Evolutionary conservation across 371 early-diverging fungal species (phyloP).

Genomic region (Blakeslea trispora): DNA sequence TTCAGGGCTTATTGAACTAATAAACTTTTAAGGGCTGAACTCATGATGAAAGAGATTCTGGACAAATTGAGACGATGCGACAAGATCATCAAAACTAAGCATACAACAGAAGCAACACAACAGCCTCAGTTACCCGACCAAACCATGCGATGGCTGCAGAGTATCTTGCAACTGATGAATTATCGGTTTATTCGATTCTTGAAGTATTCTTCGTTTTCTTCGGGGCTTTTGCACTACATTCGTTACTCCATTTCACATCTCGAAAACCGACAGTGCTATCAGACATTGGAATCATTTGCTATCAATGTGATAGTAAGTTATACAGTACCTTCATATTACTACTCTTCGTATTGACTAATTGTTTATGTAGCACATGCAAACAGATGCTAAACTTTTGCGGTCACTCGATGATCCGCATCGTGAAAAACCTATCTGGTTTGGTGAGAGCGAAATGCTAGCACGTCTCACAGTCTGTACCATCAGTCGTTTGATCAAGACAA

Average conservation of each 20-base stretch:
- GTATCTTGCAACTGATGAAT: constrained; percentile 75
- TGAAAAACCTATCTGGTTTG: constrained; percentile 67
- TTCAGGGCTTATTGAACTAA: not conserved
- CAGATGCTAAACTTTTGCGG: constrained; percentile 59
- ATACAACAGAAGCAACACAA: constrained; percentile 12
- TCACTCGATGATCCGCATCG: constrained; percentile 63
- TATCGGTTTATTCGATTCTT: constrained; percentile 62
- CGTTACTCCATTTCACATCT: constrained; percentile 63
- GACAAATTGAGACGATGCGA: constrained; percentile 76
- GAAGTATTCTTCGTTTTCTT: constrained; percentile 51
- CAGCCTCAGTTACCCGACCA: constrained; percentile 46
- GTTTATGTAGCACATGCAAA: constrained; percentile 54
- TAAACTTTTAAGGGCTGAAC: constrained; percentile 51
- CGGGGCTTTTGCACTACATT: constrained; percentile 62
- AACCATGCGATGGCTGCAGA: constrained; percentile 75
- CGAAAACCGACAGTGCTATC: constrained; percentile 68
- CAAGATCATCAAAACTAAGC: constrained; percentile 51
- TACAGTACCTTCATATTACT: not conserved
- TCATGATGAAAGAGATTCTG: constrained; percentile 75
- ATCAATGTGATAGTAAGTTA: constrained; percentile 55
- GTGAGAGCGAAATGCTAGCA: constrained; percentile 67
- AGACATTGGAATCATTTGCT: constrained; percentile 65
- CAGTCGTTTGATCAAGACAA: constrained; percentile 61
- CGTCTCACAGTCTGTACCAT: constrained; percentile 60
- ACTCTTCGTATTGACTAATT: not conserved